Base-by-base conservation (phyloP, 2,329 filamentous ascomycete genomes). In the Verticillium nonalfalfae region DNA sequence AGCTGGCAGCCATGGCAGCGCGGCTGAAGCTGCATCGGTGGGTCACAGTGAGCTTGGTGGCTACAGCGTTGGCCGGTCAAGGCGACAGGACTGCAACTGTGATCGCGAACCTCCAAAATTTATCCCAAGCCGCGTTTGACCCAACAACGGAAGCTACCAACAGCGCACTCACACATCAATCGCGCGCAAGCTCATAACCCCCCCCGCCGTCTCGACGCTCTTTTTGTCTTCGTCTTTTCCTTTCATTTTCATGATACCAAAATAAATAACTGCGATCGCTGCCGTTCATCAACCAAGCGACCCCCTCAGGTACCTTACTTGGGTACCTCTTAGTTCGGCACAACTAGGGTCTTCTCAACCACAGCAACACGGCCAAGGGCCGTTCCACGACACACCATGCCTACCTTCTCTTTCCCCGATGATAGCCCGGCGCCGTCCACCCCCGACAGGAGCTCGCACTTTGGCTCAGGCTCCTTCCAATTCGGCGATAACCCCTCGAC, bases 401-500 rank as follows among this genome's bases (percentile, higher is more conserved):
- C 77, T 26, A 68, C 72, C 65, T 79, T 79, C 70, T 67, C 74
- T 60, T 75, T 80, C 57, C 73, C 76, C 62, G 79, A 74, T 68
- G 66, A 70, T 52, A 78, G 72, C 64, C 76, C 76, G 35, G 74
- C 75, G 59, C 82, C 81, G 1, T 78, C 80, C 21, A 85, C 82
- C 2, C 82, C 82, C 3, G 79, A 81, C 31, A 74, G 75, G 61
- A 72, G 68, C 60, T 71, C 71, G 36, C 70, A 70, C 59, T 69
- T 68, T 60, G 66, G 66, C 35, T 70, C 72, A 21, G 75, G 72
- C 40, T 68, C 73, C 52, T 79, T 77, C 50, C 72, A 72, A 40
- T 76, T 77, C 45, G 77, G 71, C 62, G 75, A 79, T 9, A 74
- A 77, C 58, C 80, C 81, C 7, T 80, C 82, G 40, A 84, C 81